Base-by-base conservation (phyloP, 1,284 basidiomycete genomes). In the Amylostereum areolatum region DNA sequence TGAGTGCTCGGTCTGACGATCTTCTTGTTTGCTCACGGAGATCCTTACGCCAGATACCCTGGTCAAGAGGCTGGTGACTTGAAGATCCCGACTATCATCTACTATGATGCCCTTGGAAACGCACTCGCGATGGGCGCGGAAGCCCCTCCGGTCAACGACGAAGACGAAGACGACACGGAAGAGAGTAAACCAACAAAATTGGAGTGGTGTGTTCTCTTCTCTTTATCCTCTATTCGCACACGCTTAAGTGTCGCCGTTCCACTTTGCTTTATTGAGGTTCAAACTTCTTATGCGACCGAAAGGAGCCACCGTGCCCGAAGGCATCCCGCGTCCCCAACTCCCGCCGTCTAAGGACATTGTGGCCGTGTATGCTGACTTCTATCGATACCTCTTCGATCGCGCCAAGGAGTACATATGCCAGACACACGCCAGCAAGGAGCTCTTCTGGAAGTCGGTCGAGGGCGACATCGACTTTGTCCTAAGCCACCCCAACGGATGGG, bases 401-500 rank as follows among this genome's bases (percentile, higher is more conserved):
- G 48, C 45, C 25, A 31, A 29, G 24, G 34, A 32, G 1, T 40
- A 36, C 11, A 47, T 53, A 18, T 29, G 34, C 10, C 18, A 39
- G 11, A 28, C 52, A 6, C 43, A 50, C 29, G 45, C 52, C 5
- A 6, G n/a, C 7, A 25, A 25, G 6, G 12, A 39, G 5, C 24
- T 46, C 10, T n/a, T 46, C 12, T 50, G 49, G 44, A 32, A 39
- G 4, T 45, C 49, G 6, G 29, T 50, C 25, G 31, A 34, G 24
- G 32, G 46, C 18, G 52, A 52, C 6, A 52, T 64, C 33, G 59
- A 70, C 33, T 66, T 56, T 45, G 55, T 69, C 10, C 56, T 70
- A 35, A 65, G 61, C 1, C 67, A 70, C 49, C 68, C 69, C 11
- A 71, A 70, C 28, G 68, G 67, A 2, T 69, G 67, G 67, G 69